phyloP scores from a whole-genome alignment of 192 early-diverging fungal species.

The Backusella psychrophila region DNA sequence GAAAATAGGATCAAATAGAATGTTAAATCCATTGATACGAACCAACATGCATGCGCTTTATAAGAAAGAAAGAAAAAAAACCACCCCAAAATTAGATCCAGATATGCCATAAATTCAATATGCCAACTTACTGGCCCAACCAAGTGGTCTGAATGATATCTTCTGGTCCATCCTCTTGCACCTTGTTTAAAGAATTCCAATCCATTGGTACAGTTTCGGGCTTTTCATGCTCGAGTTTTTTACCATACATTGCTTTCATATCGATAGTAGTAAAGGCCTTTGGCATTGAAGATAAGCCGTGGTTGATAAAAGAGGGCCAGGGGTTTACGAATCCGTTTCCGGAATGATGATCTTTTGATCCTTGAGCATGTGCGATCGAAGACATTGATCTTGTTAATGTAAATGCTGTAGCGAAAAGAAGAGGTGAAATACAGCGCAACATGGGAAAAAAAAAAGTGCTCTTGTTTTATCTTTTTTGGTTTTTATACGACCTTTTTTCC shows the following conservation, averaged over 20 bases:
- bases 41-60: constrained; percentile 60
- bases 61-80: background rate
- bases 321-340: background rate
- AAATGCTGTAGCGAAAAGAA: background rate
- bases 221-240: background rate
- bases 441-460: background rate
- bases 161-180: background rate
- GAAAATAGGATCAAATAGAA: constrained; percentile 77
- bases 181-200: background rate
- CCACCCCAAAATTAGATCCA: background rate
- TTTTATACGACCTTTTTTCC: background rate
- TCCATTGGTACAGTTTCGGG: background rate
- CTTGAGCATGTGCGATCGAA: background rate
- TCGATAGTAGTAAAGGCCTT: background rate
- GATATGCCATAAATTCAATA: background rate
- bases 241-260: background rate
- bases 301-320: background rate
- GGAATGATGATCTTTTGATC: background rate
- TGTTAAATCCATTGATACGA: constrained; percentile 61
- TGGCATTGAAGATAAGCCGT: background rate
- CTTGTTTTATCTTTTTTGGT: background rate
- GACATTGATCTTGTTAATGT: background rate
- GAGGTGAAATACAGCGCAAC: background rate
- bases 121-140: background rate
- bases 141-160: background rate